Evolutionary conservation across 306 rosid species (phyloP).

Genomic region (Malus domestica): ASM211411v1 NC_041793.1:3400501-3401000

Average conservation of each 20-base stretch:
- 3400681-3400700: constrained; percentile 63
- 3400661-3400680: constrained; percentile 75
- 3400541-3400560: too few species aligned
- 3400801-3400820: constrained; percentile 56
- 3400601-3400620: constrained; percentile 49
- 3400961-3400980: constrained; percentile 53
- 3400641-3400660: constrained; percentile 69
- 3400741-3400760: constrained; percentile 68
- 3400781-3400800: constrained; percentile 84
- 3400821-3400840: constrained; percentile 40
- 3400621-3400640: constrained; percentile 48
- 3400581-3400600: constrained; percentile 41
- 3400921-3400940: constrained; percentile 59
- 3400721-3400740: constrained; percentile 59
- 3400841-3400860: constrained; percentile 49
- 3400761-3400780: constrained; percentile 77
- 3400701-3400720: constrained; percentile 14
- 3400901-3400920: constrained; percentile 70
- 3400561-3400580: constrained; percentile 15
- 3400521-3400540: too few species aligned
- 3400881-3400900: constrained; percentile 48
- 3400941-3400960: constrained; percentile 64
- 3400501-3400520: too few species aligned
- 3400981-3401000: constrained; percentile 52
- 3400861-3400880: constrained; percentile 63